Percentiles rank a stretch among this genome's conserved stretches.
Conservation (phyloP, 2,329 filamentous ascomycete species). For the Aspergillus sp. region DNA sequence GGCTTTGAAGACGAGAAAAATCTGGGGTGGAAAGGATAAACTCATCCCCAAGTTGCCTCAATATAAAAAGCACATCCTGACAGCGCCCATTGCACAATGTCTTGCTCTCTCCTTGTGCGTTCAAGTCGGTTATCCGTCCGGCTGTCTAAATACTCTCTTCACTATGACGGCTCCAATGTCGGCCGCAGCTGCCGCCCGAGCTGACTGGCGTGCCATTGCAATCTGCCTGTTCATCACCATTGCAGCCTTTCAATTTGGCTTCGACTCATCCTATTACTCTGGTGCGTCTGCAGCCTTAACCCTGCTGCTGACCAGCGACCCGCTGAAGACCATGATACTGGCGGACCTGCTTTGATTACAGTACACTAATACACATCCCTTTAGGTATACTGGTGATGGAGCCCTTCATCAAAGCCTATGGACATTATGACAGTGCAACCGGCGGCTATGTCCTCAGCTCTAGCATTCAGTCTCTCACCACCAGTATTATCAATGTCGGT, state of each 20-base stretch:
- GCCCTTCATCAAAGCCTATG: conserved; percentile 3
- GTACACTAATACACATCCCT: background rate
- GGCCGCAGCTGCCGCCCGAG: background rate
- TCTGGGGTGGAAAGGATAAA: background rate
- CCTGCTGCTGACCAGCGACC: background rate
- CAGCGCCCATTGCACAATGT: background rate
- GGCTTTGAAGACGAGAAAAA: background rate
- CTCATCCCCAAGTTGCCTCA: background rate
- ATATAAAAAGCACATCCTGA: background rate
- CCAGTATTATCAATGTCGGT: conserved; percentile 6
- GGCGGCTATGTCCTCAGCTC: background rate
- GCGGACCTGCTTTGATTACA: too few species aligned
- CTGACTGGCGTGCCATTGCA: conserved; percentile 4
- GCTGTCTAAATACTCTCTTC: background rate
- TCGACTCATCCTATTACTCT: conserved; percentile 6
- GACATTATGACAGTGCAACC: background rate
- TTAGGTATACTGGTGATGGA: conserved; percentile 3
- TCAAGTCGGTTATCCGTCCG: background rate
- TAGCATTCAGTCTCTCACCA: conserved; percentile 2
- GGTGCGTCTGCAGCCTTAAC: background rate
- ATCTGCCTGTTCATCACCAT: conserved; percentile 4
- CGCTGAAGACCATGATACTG: too few species aligned
- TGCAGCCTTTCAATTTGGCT: conserved; percentile 5
- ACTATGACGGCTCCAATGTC: background rate
- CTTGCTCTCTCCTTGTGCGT: background rate